Base-by-base conservation (phyloP, 1,284 basidiomycete species). In the Apiotrichum sp. region DNA sequence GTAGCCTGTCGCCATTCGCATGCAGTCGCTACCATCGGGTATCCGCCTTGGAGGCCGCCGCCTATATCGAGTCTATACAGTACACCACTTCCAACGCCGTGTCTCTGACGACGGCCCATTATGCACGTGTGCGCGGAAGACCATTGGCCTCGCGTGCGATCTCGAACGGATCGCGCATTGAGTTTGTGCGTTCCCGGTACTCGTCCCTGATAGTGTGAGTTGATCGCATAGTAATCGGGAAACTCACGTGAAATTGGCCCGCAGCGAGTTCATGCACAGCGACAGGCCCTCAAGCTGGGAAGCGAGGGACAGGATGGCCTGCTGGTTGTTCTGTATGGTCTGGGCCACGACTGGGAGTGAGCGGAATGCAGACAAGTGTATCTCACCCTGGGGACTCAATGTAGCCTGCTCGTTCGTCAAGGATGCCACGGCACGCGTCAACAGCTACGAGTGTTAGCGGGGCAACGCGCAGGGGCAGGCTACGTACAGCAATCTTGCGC, bases 101-200 rank as follows among this genome's bases (percentile, higher is more conserved):
- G 22, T 22, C 22, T 22, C 22, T 22, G 22, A 22, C 22, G 22
- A 22, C 22, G 22, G 22, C 22, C 22, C 22, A 44, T 34, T n/a
- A 50, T 13, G 32, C 49, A 3, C 49, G 49, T 11, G 65, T 53
- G 47, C 56, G 49, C 6, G 62, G 56, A 14, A 66, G 13, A 6
- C 67, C 67, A 46, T 63, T 64, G 43, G 67, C 65, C 54, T 75
- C 71, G 31, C 73, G 55, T 13, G 70, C 71, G 3, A 75, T 63
- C 47, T 75, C 67, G 61, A 75, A 75, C 31, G 73, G 73, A 62
- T 71, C 67, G 47, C 71, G 61, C 53, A 72, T 69, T 29, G 70
- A 69, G 35, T 65, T 62, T 2, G 67, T 69, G 51, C 62, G 62
- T 36, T 71, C 70, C 41, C 68, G 61, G 59, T 68, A 74, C 33